Base-by-base conservation (phyloP, 106 monocot genomes). In the Ottelia alismoides region DNA sequence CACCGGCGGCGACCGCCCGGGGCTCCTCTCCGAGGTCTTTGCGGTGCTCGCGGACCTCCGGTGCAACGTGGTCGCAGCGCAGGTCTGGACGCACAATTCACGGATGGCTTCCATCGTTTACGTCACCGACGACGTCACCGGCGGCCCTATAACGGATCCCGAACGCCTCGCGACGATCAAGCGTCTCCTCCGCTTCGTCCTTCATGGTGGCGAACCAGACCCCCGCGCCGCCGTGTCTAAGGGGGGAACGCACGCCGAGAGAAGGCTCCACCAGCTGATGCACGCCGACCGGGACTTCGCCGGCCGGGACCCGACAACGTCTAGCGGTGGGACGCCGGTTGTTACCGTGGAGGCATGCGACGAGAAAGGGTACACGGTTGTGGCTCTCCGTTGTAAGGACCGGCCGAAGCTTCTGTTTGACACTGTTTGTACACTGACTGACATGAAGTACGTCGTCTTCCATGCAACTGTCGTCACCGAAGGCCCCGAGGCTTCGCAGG, bases 261-360 rank as follows among this genome's bases (percentile, higher is more conserved):
- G 83, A 5, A 45, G 78, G 18, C 67, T 83, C n/a, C 77, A 82
- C 63, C 82, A 77, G 64, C 56, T 82, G 71, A 71, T 71, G 71
- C 64, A 71, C 35, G 71, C 62, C 11, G 71, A 71, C 21, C 63
- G 63, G n/a, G 71, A 71, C 56, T 71, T 49, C 32, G 54, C 25
- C 31, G 21, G 25, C 22, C 25, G 22, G 19, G 27, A 27, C 0
- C 58, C 27, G 10, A 43, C 25, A 1, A 19, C 25, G 20, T 11
- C 27, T 1, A 18, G 12, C 18, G 20, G 51, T 20, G 27, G 2
- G 17, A 31, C 22, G 21, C 27, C 44, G 20, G 30, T 0, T 27
- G 68, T 59, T 9, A 59, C 58, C 7, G 58, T 68, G 11, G 68
- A 59, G 51, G 30, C 50, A 27, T 55, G 46, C 55, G 24, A 40